Evolutionary conservation across 208 protist species (phyloP), one percentile per base, ranked within the genome.

Genomic region (Endotrypanum monterogeii): DNA sequence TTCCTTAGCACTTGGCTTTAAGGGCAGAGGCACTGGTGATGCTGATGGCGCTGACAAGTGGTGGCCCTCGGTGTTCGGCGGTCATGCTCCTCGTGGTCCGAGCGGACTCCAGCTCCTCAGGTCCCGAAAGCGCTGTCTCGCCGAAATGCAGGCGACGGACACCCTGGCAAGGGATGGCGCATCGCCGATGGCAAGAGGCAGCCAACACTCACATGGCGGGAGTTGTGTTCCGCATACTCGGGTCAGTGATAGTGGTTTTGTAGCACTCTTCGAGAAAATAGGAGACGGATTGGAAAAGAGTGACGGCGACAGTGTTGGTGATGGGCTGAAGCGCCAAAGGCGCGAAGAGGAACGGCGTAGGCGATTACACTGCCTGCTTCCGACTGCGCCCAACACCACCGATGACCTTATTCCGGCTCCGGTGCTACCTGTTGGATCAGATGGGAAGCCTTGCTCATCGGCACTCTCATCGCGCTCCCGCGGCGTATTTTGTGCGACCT

Each of bases 51-150:
- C 18, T 25, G 32, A 20, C 28, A 37, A 9, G 32, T 35, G 57
- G 4, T 25, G 57, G 57, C 18, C 32, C 12, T 63, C 37, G 12
- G 7, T 8, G 12, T 55, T 46, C 12, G n/a, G 56, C 23, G 50
- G 55, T 5, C 35, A 7, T 1, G 41, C 23, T 0, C 62, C 72
- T 5, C 35, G 14, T 1, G 41, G 25, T 0, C 62, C 72, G 0
- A 89, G 62, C n/a, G 83, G 87, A 0, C 46, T 89, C 77, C 83
- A 83, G 58, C 75, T 89, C n/a, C 70, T 91, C 32, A 77, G 69
- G 1, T 86, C 84, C 9, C 80, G 88, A 2, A 96, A 96, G 69
- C 83, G 92, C 1, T 91, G 83, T 73, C 71, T 96, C 7, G 81
- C 85, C 11, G 92, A 96, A 63, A 82, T 89, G 72, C 71, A 86